These are phyloP conservation scores for Gonapodya sp. DNA, from an alignment of 192 early-diverging fungal species.

Conservation along the genomic window DNA sequence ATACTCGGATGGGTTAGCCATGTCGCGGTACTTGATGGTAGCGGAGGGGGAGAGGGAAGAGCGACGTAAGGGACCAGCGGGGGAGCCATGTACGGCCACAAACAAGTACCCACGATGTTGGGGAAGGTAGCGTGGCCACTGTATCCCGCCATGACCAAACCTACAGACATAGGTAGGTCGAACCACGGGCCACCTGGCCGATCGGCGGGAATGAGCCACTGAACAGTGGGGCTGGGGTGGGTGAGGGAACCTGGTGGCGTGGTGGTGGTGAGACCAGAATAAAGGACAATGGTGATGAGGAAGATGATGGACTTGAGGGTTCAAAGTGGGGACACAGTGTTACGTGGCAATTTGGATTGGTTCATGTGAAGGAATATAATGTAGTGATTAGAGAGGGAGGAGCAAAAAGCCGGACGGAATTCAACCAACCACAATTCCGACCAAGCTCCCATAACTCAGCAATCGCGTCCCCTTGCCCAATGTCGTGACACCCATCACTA, in stretches of 20 bases:
- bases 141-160: not conserved
- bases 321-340: too few species aligned
- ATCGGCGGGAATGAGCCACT: not conserved
- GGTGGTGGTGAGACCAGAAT: not conserved
- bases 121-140: not conserved
- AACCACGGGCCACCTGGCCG: not conserved
- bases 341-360: too few species aligned
- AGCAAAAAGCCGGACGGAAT: not conserved
- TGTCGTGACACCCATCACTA: not conserved
- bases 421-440: not conserved
- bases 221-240: not conserved
- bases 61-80: not conserved
- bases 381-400: too few species aligned
- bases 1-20: not conserved
- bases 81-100: not conserved
- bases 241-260: not conserved
- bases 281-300: not conserved
- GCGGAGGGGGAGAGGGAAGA: not conserved
- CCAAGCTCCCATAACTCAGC: not conserved
- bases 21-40: not conserved
- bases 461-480: not conserved
- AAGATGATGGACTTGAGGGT: not conserved
- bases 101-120: not conserved
- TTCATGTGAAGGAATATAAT: too few species aligned
- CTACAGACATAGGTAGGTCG: not conserved